Evolutionary conservation across 164 flowering plant genomes (phyloP).

Genomic region (Vitis labrusca): DNA sequence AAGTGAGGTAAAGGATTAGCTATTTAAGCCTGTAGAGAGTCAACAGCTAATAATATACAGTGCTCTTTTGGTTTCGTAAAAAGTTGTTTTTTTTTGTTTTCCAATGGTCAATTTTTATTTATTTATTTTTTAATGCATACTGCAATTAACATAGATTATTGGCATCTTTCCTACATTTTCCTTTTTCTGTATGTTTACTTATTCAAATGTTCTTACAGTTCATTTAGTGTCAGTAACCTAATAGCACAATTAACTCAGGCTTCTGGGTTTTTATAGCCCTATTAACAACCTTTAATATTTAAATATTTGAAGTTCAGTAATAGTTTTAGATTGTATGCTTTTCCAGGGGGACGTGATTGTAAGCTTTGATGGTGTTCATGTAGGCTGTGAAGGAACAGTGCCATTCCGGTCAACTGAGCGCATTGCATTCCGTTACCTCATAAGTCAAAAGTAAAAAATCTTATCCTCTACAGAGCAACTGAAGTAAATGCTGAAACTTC

Average conservation of each 20-base stretch:
- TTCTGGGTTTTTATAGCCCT: neutral
- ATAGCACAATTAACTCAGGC: neutral
- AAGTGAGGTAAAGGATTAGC: too few species aligned
- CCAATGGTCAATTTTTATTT: too few species aligned
- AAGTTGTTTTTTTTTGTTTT: neutral
- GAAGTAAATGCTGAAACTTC: neutral
- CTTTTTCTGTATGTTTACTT: neutral
- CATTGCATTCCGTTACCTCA: constrained; percentile 92
- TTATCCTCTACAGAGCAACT: neutral
- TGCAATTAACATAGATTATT: neutral
- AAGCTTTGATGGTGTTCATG: constrained; percentile 81
- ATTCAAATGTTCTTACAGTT: neutral
- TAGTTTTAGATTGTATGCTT: constrained; percentile 12
- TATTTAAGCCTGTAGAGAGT: too few species aligned
- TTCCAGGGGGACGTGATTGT: constrained; percentile 96
- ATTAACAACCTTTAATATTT: neutral
- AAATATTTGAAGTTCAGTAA: neutral
- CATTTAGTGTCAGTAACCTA: neutral
- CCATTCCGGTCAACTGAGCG: constrained; percentile 94
- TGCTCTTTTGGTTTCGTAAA: neutral
- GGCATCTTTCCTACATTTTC: neutral
- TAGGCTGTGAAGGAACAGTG: constrained; percentile 97
- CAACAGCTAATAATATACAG: neutral
- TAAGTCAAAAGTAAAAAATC: constrained; percentile 86
- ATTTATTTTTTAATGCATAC: neutral